Percentiles rank a stretch among this genome's conserved stretches.
Evolutionary conservation across 129 eudicot species (phyloP).

Genomic region (Lonicera japonica): DNA sequence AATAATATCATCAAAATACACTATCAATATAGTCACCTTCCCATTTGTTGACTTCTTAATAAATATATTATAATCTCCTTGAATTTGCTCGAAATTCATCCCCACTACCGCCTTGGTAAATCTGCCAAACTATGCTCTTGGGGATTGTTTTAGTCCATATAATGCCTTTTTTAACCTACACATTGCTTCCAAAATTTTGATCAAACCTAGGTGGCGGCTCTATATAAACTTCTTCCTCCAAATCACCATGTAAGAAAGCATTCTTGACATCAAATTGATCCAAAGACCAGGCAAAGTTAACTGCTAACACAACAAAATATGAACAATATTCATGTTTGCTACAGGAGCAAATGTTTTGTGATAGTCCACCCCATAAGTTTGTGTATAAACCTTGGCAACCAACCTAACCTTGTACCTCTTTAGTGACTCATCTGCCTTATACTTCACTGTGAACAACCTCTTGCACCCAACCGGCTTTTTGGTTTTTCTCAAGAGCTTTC

Average conservation of each 20-base stretch:
- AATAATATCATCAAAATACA: too few species aligned
- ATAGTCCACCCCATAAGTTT: not conserved
- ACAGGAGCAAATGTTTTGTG: not conserved
- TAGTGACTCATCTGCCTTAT: not conserved
- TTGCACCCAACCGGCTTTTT: not conserved
- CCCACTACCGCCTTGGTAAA: not conserved
- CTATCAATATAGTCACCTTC: too few species aligned
- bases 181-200: not conserved
- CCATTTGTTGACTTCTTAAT: not conserved
- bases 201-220: not conserved
- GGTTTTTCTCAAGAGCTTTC: not conserved
- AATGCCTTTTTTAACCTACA: not conserved
- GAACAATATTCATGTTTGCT: not conserved
- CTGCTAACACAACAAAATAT: not conserved
- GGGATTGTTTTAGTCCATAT: not conserved
- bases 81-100: not conserved
- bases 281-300: not conserved
- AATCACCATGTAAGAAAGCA: not conserved
- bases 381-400: not conserved
- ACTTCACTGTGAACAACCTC: not conserved
- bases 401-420: not conserved
- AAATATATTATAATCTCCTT: not conserved
- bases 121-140: not conserved
- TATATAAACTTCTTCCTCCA: not conserved
- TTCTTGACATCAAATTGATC: not conserved